Percentiles rank a stretch among this genome's conserved stretches.
phyloP scores from a whole-genome alignment of 129 eudicot genomes.

The Dittrichia graveolens region DNA sequence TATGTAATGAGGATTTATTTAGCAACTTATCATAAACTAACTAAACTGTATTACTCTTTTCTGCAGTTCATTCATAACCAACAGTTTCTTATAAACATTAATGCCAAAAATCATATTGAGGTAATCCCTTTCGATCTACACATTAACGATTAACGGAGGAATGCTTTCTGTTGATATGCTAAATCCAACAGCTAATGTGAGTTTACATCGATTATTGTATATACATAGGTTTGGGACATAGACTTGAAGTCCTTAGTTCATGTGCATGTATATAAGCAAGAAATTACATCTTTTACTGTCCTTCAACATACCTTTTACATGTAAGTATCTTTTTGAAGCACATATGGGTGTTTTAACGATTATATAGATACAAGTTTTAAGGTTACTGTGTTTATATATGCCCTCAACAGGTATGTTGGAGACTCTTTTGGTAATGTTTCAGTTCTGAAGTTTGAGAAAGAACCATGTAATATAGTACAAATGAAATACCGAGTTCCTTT shows the following conservation, averaged over 20 bases:
- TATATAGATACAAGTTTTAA: constrained; percentile 6
- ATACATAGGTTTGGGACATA: constrained; percentile 84
- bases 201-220: constrained; percentile 7
- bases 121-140: constrained; percentile 40
- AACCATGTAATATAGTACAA: constrained; percentile 43
- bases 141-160: neutral
- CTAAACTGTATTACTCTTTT: constrained; percentile 21
- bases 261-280: constrained; percentile 56
- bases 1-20: constrained; percentile 5
- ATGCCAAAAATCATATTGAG: constrained; percentile 73
- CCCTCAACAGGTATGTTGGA: constrained; percentile 76
- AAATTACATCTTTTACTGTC: constrained; percentile 70
- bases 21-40: constrained; percentile 2
- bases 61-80: constrained; percentile 79
- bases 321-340: constrained; percentile 46
- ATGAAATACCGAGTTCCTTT: constrained; percentile 81
- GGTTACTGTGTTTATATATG: constrained; percentile 8
- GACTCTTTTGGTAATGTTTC: constrained; percentile 75
- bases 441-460: constrained; percentile 67
- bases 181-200: constrained; percentile 13
- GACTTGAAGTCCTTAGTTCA: constrained; percentile 49
- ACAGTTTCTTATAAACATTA: constrained; percentile 66
- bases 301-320: constrained; percentile 69
- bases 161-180: constrained; percentile 1
- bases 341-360: constrained; percentile 17